Conservation (phyloP, 2,329 filamentous ascomycete genomes). For the Cytospora paraplurivora region DNA sequence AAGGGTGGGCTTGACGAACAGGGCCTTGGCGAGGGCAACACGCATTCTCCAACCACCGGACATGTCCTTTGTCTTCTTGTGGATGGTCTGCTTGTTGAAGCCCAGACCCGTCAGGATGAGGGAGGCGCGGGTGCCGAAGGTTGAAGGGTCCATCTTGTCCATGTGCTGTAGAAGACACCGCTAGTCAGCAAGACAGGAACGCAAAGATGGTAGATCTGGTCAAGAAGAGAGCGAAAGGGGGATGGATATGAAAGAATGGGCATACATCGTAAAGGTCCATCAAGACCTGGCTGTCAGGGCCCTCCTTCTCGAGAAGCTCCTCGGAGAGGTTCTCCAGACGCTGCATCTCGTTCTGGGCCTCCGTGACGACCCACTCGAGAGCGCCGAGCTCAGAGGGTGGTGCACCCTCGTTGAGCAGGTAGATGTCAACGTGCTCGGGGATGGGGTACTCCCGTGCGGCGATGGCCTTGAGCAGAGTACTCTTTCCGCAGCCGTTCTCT, state of each 20-base stretch:
- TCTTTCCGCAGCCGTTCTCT: slow-evolving; percentile 99
- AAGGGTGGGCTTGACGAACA: slow-evolving; percentile 97
- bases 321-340: slow-evolving; percentile 87
- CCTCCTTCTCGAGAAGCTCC: slow-evolving; percentile 85
- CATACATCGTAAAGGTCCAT: slow-evolving; percentile 95
- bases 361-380: slow-evolving; percentile 93
- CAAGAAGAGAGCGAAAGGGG: neutral
- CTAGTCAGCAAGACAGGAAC: slow-evolving; percentile 30
- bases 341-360: slow-evolving; percentile 91
- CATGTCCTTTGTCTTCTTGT: slow-evolving; percentile 99
- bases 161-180: slow-evolving; percentile 67
- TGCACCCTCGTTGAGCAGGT: slow-evolving; percentile 95
- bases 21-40: slow-evolving; percentile 93
- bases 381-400: slow-evolving; percentile 86
- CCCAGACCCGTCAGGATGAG: slow-evolving; percentile 97
- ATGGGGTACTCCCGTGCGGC: slow-evolving; percentile 92
- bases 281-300: slow-evolving; percentile 85
- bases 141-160: slow-evolving; percentile 98
- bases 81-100: slow-evolving; percentile 97
- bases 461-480: slow-evolving; percentile 94
- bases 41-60: slow-evolving; percentile 99
- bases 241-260: neutral
- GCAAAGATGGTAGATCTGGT: slow-evolving; percentile 26
- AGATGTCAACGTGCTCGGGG: slow-evolving; percentile 96
- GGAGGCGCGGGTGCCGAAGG: slow-evolving; percentile 92